These are phyloP conservation scores for Durusdinium trenchii DNA, from an alignment of 73 alveolate species.

Conservation along the genomic window DNA sequence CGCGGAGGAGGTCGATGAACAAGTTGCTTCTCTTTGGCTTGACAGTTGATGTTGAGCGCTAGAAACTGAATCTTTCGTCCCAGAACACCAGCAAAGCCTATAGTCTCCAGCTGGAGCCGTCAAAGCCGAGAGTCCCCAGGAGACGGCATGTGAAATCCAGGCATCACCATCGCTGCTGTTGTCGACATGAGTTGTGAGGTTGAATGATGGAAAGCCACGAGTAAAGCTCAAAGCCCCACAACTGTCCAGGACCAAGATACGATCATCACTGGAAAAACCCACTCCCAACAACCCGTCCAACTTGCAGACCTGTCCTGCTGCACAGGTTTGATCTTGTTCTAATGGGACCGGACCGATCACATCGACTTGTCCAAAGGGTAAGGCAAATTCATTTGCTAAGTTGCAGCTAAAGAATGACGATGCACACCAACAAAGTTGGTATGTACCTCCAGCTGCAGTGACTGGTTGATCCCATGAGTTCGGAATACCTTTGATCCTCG, in stretches of 20 bases:
- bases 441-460: constrained; percentile 19
- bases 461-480: background rate
- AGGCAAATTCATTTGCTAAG: constrained; percentile 8
- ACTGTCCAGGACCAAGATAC: background rate
- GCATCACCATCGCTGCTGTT: background rate
- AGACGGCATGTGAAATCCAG: background rate
- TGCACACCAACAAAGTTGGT: constrained; percentile 68
- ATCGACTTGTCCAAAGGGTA: constrained; percentile 27
- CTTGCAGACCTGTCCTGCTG: constrained; percentile 6
- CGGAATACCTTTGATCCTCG: constrained; percentile 17
- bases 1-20: background rate
- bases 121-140: background rate
- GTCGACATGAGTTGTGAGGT: background rate
- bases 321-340: constrained; percentile 47
- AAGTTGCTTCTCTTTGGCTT: too few relatives aligned
- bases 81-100: constrained; percentile 54
- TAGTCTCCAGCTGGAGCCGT: constrained; percentile 15
- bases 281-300: background rate
- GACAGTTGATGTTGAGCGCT: too few relatives aligned
- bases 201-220: background rate
- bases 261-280: background rate
- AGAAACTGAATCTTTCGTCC: too few relatives aligned
- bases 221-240: background rate
- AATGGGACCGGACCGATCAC: background rate
- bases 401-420: constrained; percentile 9